phyloP scores from a whole-genome alignment of 2,329 filamentous ascomycete genomes.

The Aspergillus sp. region DNA sequence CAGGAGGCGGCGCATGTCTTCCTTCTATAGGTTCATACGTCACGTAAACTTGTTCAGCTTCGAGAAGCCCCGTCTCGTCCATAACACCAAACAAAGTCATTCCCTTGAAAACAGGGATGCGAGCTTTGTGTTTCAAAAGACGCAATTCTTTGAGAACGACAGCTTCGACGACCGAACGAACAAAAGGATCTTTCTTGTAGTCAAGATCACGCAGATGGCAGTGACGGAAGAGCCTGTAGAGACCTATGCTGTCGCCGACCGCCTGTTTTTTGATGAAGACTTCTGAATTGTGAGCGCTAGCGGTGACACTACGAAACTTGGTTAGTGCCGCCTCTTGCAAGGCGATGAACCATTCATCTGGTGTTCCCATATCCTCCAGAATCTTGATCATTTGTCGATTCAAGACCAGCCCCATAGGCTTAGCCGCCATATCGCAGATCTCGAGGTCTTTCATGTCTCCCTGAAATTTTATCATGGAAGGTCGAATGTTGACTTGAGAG shows the following conservation, averaged over 20 bases:
- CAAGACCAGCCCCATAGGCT: constrained; percentile 68
- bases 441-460: constrained; percentile 46
- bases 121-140: constrained; percentile 74
- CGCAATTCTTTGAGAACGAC: constrained; percentile 70
- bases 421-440: constrained; percentile 60
- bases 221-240: constrained; percentile 65
- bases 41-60: constrained; percentile 58
- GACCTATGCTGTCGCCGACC: constrained; percentile 61
- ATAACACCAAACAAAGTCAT: constrained; percentile 80
- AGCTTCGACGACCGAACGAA: constrained; percentile 71
- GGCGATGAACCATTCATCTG: constrained; percentile 60
- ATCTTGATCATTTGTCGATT: constrained; percentile 86
- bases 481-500: constrained; percentile 62
- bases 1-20: constrained; percentile 13
- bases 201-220: constrained; percentile 58
- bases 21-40: constrained; percentile 18
- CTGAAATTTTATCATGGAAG: constrained; percentile 83
- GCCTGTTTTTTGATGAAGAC: constrained; percentile 65
- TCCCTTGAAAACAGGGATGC: constrained; percentile 70
- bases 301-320: constrained; percentile 61
- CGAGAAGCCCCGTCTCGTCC: constrained; percentile 73
- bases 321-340: constrained; percentile 66
- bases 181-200: constrained; percentile 68
- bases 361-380: constrained; percentile 72
- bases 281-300: constrained; percentile 62